Evolutionary conservation across 306 rosid genomes (phyloP).

Genomic region (Inga laurina): DNA sequence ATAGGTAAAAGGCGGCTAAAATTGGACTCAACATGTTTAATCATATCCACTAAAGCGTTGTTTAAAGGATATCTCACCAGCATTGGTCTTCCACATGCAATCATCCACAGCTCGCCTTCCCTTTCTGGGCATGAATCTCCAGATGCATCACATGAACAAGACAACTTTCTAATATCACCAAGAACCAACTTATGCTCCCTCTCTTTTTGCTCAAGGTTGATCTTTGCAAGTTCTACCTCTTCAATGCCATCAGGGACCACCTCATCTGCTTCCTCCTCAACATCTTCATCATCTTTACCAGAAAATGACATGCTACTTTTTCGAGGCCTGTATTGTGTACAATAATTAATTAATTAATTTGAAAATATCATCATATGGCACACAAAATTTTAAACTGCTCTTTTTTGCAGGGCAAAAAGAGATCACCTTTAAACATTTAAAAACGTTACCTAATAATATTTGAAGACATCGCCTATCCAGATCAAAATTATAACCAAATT

Average conservation of each 20-base stretch:
- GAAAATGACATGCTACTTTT: slow-evolving; percentile 65
- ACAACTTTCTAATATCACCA: slow-evolving; percentile 71
- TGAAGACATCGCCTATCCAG: slow-evolving; percentile 16
- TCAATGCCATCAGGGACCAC: slow-evolving; percentile 96
- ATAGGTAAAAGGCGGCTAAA: slow-evolving; percentile 29
- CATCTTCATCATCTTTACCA: slow-evolving; percentile 82
- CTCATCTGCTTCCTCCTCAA: slow-evolving; percentile 86
- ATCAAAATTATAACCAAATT: slow-evolving; percentile 18
- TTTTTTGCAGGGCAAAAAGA: slow-evolving; percentile 17
- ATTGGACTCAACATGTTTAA: slow-evolving; percentile 7
- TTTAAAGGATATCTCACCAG: slow-evolving; percentile 63
- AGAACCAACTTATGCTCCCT: slow-evolving; percentile 69
- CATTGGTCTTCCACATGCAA: slow-evolving; percentile 61
- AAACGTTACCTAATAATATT: slow-evolving; percentile 28
- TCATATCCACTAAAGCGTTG: slow-evolving; percentile 19
- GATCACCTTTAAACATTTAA: slow-evolving; percentile 15
- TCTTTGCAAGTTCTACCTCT: slow-evolving; percentile 93
- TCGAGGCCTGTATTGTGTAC: slow-evolving; percentile 61
- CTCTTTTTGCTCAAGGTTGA: slow-evolving; percentile 80
- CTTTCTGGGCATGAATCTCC: slow-evolving; percentile 60
- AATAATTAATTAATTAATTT: slow-evolving; percentile 41
- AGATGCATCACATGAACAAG: slow-evolving; percentile 56
- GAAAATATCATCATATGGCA: slow-evolving; percentile 25
- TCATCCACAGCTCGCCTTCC: slow-evolving; percentile 84
- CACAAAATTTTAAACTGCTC: not conserved